Conservation (phyloP, 2,329 filamentous ascomycete genomes). For the Stylonectria norvegica region DNA sequence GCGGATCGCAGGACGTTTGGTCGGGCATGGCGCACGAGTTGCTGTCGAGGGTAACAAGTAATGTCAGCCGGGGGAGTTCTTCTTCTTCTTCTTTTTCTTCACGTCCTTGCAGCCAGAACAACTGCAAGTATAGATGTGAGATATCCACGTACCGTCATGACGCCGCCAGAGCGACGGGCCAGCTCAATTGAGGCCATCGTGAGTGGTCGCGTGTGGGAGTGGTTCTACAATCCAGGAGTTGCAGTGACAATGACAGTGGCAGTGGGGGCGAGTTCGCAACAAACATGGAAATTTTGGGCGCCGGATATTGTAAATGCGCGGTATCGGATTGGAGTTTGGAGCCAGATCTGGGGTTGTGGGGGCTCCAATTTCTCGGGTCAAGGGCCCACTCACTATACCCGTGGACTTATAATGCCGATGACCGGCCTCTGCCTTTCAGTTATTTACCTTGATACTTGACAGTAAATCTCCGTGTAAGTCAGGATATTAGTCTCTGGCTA, state of each 20-base stretch:
- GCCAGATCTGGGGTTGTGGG: conserved; percentile 26
- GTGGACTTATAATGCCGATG: neutral
- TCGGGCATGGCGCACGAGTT: conserved; percentile 35
- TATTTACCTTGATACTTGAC: too few species aligned
- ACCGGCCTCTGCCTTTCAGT: too few species aligned
- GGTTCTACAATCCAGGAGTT: conserved; percentile 5
- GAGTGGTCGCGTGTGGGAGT: conserved; percentile 2
- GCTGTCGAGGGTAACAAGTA: conserved; percentile 28
- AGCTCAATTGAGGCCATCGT: conserved; percentile 51
- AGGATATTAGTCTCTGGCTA: too few species aligned
- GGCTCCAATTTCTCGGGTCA: conserved; percentile 19
- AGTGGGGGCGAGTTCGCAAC: conserved; percentile 30
- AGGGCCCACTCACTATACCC: too few species aligned
- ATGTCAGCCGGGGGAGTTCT: conserved; percentile 7
- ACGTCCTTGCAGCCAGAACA: neutral
- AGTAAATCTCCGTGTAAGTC: too few species aligned
- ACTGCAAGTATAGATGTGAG: neutral
- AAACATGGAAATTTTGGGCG: conserved; percentile 30
- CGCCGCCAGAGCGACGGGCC: conserved; percentile 46
- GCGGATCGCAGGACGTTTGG: conserved; percentile 30
- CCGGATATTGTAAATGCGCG: conserved; percentile 34
- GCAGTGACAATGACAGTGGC: too few species aligned
- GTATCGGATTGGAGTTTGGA: conserved; percentile 33
- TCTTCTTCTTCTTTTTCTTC: neutral
- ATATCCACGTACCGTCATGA: conserved; percentile 41